phyloP scores from a whole-genome alignment of 352 stramenopile species.

The Pythium dissotocum region DNA sequence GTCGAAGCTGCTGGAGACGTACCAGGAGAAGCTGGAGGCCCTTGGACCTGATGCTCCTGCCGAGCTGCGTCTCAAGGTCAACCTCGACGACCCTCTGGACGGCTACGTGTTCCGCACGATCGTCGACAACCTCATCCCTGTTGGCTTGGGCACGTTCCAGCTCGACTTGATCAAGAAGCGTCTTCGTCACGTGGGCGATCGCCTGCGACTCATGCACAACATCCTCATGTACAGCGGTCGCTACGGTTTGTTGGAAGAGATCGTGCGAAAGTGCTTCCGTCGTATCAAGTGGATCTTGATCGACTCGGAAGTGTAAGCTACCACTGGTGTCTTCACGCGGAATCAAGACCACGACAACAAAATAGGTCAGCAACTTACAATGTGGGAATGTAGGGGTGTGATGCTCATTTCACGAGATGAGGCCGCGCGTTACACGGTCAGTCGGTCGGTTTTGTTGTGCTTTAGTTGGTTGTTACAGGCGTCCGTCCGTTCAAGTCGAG shows the following conservation, averaged over 20 bases:
- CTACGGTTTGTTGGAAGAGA: slow-evolving; percentile 82
- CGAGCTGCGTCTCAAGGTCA: slow-evolving; percentile 67
- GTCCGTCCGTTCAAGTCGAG: neutral
- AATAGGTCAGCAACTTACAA: slow-evolving; percentile 3
- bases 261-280: slow-evolving; percentile 90
- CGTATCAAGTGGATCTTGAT: slow-evolving; percentile 93
- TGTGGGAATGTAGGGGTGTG: neutral
- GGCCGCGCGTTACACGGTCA: neutral
- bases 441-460: neutral
- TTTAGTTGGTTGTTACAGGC: neutral
- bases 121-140: slow-evolving; percentile 85
- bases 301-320: slow-evolving; percentile 82
- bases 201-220: slow-evolving; percentile 88
- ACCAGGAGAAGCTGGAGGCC: slow-evolving; percentile 73
- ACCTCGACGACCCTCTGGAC: slow-evolving; percentile 74
- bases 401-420: neutral
- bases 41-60: slow-evolving; percentile 64
- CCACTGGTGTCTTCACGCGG: neutral
- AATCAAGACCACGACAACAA: slow-evolving; percentile 2
- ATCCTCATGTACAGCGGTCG: slow-evolving; percentile 88
- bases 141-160: slow-evolving; percentile 77
- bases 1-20: slow-evolving; percentile 58
- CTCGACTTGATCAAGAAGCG: slow-evolving; percentile 90
- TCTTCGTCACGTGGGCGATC: slow-evolving; percentile 82
- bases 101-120: slow-evolving; percentile 87